Evolutionary conservation across 805 yeast genomes (phyloP).

Genomic region (Candida montana): DNA sequence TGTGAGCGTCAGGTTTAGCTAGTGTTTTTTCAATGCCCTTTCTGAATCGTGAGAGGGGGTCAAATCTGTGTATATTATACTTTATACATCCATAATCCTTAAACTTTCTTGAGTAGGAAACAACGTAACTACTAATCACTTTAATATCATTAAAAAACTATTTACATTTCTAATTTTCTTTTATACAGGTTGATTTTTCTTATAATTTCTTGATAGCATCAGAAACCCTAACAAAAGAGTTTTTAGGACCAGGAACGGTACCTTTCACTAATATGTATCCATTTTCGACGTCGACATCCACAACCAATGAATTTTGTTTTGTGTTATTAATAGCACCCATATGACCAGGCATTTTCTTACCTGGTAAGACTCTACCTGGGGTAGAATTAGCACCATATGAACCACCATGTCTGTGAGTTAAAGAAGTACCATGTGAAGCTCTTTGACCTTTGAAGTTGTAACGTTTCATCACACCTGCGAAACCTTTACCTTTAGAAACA

Average conservation of each 20-base stretch:
- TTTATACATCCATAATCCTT: too few species aligned
- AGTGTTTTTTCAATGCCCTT: too few species aligned
- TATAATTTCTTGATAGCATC: conserved; percentile 53
- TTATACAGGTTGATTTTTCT: not conserved
- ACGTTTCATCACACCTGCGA: conserved; percentile 97
- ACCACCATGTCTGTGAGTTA: conserved; percentile 93
- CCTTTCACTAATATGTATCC: conserved; percentile 86
- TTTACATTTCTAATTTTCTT: conserved; percentile 1
- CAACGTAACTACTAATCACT: not conserved
- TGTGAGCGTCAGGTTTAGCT: too few species aligned
- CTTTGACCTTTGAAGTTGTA: conserved; percentile 83
- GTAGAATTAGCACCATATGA: conserved; percentile 93
- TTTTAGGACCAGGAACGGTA: conserved; percentile 84
- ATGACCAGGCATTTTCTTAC: conserved; percentile 97
- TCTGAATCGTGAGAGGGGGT: too few species aligned
- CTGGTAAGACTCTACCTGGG: conserved; percentile 95
- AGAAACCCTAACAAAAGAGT: conserved; percentile 63
- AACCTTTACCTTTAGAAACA: conserved; percentile 88
- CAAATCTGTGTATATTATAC: too few species aligned
- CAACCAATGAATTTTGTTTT: conserved; percentile 65
- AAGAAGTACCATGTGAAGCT: conserved; percentile 94
- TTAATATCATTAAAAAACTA: not conserved
- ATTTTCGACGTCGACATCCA: conserved; percentile 74
- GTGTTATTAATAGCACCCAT: conserved; percentile 81
- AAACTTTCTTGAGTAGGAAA: too few species aligned